Base-by-base conservation (phyloP, 805 yeast species). In the Ogataea trehaloabstinens region DNA sequence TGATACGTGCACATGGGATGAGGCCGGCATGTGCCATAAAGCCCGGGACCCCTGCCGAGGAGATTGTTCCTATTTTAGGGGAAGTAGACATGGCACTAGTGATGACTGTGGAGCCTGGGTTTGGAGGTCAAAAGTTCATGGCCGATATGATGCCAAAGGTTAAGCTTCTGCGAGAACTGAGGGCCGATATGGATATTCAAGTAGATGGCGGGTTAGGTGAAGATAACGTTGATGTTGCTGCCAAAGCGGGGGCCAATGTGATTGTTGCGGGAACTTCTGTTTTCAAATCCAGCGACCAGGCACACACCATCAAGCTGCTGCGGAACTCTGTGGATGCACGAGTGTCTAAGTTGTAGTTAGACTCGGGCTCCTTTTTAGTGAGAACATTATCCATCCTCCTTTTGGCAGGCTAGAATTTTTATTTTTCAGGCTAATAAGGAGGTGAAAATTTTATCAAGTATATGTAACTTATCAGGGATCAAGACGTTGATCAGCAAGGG, bases 21-120 rank as follows among this genome's bases (percentile, higher is more conserved):
- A 82, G 80, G 61, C 97, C 91, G 17, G 96, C 95, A 0, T 83
- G 95, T 66, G 96, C 98, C 10, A 73, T 93, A 52, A 91, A 91
- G 65, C 99, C 99, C 41, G 87, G 84, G 24, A 93, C 99, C 1
- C 80, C 93, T 0, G 95, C 85, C 22, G 95, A 85, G 41, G 95
- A 78, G 3, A 73, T 90, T 30, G 80, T 71, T 53, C 90, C 86
- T 20, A 66, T 86, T 44, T 91, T 83, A 19, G 82, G 82, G 33
- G 70, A 77, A 40, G 72, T 93, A 51, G 98, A 93, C 62, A 87
- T 91, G 96, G 90, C 88, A 12, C 72, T 93, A 42, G 83, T 93
- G 29, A 93, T 93, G 98, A 93, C 99, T 2, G 99, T 93, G 22
- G 99, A 93, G 67, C 99, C 99, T 11, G 99, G 99, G 1, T 93